These are phyloP conservation scores for Talaromyces sp. DNA, from an alignment of 2,329 filamentous ascomycete genomes.

Conservation along the genomic window DNA sequence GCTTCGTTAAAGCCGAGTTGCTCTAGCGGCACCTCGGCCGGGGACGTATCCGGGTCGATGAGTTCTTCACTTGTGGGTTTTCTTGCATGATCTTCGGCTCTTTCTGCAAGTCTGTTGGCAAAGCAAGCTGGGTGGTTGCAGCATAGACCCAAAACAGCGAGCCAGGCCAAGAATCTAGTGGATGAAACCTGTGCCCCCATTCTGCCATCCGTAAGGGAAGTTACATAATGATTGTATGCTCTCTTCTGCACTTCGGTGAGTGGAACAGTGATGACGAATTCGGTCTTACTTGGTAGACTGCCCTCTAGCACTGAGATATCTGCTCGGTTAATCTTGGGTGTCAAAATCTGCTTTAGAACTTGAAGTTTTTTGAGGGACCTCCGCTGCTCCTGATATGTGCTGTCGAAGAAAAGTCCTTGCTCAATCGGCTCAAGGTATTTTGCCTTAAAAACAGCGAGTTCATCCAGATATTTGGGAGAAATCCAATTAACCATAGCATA, in stretches of 20 bases:
- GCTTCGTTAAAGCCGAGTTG: conserved; percentile 35
- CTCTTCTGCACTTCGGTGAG: conserved; percentile 63
- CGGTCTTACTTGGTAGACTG: conserved; percentile 69
- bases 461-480: conserved; percentile 72
- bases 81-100: conserved; percentile 27
- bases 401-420: conserved; percentile 66
- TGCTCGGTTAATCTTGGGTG: conserved; percentile 72
- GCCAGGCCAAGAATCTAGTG: conserved; percentile 54
- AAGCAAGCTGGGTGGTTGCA: conserved; percentile 59
- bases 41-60: conserved; percentile 20
- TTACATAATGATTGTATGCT: conserved; percentile 59
- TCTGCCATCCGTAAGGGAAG: conserved; percentile 33
- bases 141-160: conserved; percentile 52
- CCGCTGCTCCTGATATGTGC: conserved; percentile 53
- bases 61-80: conserved; percentile 20
- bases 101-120: conserved; percentile 47
- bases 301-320: conserved; percentile 66
- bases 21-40: conserved; percentile 32
- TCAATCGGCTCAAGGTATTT: conserved; percentile 73
- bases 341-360: conserved; percentile 67
- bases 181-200: conserved; percentile 29
- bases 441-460: conserved; percentile 62
- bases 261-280: conserved; percentile 75
- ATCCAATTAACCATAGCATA: conserved; percentile 87
- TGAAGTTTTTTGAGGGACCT: conserved; percentile 64